Evolutionary conservation across 192 early-diverging fungal genomes (phyloP).

Genomic region (Coemansia sp.): DNA sequence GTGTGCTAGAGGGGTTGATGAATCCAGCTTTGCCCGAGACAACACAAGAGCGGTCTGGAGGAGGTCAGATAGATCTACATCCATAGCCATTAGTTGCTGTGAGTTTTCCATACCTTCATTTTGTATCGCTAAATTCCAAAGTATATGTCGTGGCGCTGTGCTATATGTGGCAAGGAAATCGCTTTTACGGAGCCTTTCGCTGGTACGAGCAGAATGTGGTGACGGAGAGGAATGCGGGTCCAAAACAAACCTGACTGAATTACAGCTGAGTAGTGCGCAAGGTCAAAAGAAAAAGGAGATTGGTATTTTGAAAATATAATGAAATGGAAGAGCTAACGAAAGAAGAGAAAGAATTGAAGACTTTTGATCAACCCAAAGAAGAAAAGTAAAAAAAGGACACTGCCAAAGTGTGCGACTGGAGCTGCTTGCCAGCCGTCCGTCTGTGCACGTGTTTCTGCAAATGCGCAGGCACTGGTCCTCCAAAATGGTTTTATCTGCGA

Average conservation of each 20-base stretch:
- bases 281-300: not conserved
- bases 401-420: not conserved
- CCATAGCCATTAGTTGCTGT: not conserved
- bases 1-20: not conserved
- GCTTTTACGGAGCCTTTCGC: not conserved
- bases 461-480: not conserved
- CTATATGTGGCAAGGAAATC: too few relatives aligned
- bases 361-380: conserved; percentile 2
- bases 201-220: not conserved
- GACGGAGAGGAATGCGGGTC: not conserved
- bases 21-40: not conserved
- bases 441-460: not conserved
- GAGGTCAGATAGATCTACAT: not conserved
- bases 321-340: not conserved
- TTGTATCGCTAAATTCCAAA: not conserved
- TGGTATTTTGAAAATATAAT: not conserved
- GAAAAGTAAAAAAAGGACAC: not conserved
- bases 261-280: not conserved
- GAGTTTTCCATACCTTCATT: conserved; percentile 1
- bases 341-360: not conserved
- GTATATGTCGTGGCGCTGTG: too few relatives aligned
- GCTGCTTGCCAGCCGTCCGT: not conserved
- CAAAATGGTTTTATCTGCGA: not conserved
- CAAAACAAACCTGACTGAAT: not conserved
- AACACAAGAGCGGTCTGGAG: not conserved